Evolutionary conservation across 176 grass and related monocot species (phyloP).

Genomic region (Zoysia japonica): DNA sequence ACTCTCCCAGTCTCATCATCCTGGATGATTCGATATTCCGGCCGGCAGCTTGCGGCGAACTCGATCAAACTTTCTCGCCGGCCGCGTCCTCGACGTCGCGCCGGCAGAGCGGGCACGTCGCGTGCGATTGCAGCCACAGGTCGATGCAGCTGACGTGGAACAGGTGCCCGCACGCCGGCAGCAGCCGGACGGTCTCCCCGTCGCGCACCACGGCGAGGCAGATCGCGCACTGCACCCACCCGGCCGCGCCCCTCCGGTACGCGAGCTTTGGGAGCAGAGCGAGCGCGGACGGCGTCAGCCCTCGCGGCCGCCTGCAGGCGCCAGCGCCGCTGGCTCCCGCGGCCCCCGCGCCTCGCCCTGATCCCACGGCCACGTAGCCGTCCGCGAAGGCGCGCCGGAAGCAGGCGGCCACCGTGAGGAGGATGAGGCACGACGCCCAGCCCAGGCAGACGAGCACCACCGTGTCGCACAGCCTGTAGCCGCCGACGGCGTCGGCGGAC

Average conservation of each 20-base stretch:
- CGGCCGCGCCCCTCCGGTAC: conserved; percentile 13
- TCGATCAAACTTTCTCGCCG: conserved; percentile 3
- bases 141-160: conserved; percentile 71
- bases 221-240: conserved; percentile 54
- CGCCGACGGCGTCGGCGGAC: not conserved
- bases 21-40: not conserved
- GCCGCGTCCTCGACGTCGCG: conserved; percentile 14
- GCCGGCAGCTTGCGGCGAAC: not conserved
- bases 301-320: not conserved
- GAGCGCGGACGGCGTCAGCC: conserved; percentile 43
- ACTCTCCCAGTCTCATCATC: not conserved
- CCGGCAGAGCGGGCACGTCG: conserved; percentile 64
- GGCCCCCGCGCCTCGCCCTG: not conserved
- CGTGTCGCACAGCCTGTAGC: conserved; percentile 32
- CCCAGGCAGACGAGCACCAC: conserved; percentile 49
- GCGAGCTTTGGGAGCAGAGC: conserved; percentile 43
- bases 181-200: conserved; percentile 46
- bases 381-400: conserved; percentile 26
- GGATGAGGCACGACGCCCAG: conserved; percentile 39
- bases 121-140: conserved; percentile 56
- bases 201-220: conserved; percentile 48
- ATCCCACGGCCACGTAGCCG: conserved; percentile 3
- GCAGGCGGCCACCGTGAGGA: conserved; percentile 30
- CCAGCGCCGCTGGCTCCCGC: not conserved
- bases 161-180: conserved; percentile 54